These are phyloP conservation scores for Cyberlindnera amylophila DNA, from an alignment of 805 yeast genomes.

Conservation along the genomic window DNA sequence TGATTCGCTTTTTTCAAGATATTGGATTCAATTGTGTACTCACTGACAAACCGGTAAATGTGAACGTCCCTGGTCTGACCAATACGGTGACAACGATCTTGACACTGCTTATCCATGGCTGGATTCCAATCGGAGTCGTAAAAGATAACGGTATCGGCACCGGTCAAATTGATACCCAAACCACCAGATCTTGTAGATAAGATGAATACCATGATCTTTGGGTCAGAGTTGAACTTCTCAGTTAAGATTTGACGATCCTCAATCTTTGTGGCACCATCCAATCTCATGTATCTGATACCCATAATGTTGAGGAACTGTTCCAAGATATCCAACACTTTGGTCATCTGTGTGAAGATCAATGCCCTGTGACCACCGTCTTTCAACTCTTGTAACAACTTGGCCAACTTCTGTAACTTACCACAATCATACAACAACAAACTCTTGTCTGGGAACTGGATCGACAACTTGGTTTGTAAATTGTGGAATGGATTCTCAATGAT, in stretches of 20 bases:
- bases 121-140: slow-evolving; percentile 99
- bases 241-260: slow-evolving; percentile 95
- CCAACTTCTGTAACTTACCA: slow-evolving; percentile 89
- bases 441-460: slow-evolving; percentile 96
- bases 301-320: slow-evolving; percentile 92
- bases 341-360: slow-evolving; percentile 96
- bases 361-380: slow-evolving; percentile 90
- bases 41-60: slow-evolving; percentile 92
- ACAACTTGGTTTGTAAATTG: slow-evolving; percentile 75
- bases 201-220: slow-evolving; percentile 84
- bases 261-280: slow-evolving; percentile 96
- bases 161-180: slow-evolving; percentile 93
- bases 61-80: slow-evolving; percentile 98
- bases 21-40: slow-evolving; percentile 93
- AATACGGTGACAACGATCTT: slow-evolving; percentile 97
- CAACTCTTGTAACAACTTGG: slow-evolving; percentile 68
- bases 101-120: slow-evolving; percentile 99
- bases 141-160: slow-evolving; percentile 97
- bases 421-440: slow-evolving; percentile 90
- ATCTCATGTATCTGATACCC: slow-evolving; percentile 89
- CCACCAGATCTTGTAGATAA: slow-evolving; percentile 97
- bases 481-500: slow-evolving; percentile 56
- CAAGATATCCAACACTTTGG: slow-evolving; percentile 86
- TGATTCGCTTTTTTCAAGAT: slow-evolving; percentile 92
- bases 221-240: slow-evolving; percentile 85